Percentiles rank a stretch among this genome's conserved stretches.
Evolutionary conservation across 352 stramenopile genomes (phyloP).

Genomic region (Globisporangium spinosum): DNA sequence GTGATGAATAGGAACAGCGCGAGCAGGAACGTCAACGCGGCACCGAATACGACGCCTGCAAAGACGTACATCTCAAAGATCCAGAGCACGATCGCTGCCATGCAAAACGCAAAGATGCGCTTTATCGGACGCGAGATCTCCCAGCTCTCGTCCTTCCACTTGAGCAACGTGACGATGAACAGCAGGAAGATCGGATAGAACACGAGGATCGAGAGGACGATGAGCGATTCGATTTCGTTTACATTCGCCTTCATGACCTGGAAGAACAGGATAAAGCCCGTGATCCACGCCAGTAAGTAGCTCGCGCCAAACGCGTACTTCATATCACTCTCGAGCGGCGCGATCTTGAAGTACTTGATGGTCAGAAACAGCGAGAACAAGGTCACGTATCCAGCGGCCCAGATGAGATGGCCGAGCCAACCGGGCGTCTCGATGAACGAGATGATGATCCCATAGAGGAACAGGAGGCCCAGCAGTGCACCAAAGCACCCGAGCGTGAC

Average conservation of each 20-base stretch:
- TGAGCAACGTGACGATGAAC: constrained; percentile 62
- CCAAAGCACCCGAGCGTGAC: constrained; percentile 63
- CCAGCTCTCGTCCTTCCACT: constrained; percentile 79
- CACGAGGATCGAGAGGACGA: constrained; percentile 67
- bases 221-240: constrained; percentile 70
- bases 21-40: constrained; percentile 52
- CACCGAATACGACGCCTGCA: constrained; percentile 45
- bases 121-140: constrained; percentile 44
- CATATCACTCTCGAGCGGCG: constrained; percentile 53
- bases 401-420: constrained; percentile 75
- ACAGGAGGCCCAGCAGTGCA: constrained; percentile 42
- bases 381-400: constrained; percentile 52
- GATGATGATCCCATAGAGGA: constrained; percentile 66
- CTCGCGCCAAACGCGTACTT: constrained; percentile 44
- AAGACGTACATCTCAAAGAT: constrained; percentile 83
- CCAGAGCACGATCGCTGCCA: constrained; percentile 44
- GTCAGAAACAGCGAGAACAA: constrained; percentile 71
- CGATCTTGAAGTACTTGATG: constrained; percentile 80
- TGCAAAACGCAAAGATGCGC: constrained; percentile 33
- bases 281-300: constrained; percentile 62
- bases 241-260: constrained; percentile 49
- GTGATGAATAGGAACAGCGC: constrained; percentile 66
- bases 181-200: constrained; percentile 83
- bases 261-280: constrained; percentile 72
- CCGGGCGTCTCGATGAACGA: constrained; percentile 57